Conservation (phyloP, 1,284 basidiomycete genomes). For the Sanghuangporus weigelae region DNA sequence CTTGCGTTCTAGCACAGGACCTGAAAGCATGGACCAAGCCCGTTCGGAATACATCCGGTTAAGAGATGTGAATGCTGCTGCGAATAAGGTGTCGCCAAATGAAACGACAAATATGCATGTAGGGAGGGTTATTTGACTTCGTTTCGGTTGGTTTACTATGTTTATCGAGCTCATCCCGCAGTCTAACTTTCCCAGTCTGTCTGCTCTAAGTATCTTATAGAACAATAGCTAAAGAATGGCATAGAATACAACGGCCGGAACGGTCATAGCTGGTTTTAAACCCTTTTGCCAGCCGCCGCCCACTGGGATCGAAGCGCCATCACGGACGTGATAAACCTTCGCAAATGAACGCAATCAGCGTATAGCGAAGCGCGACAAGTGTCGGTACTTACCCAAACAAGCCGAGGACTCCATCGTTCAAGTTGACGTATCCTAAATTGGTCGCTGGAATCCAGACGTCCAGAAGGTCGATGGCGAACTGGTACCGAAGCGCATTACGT, state of each 20-base stretch:
- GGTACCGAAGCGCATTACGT: conserved; percentile 60
- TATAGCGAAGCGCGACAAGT: neutral
- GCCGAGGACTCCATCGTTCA: conserved; percentile 87
- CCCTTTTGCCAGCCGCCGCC: conserved; percentile 39
- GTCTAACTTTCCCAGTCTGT: neutral
- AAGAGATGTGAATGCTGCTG: conserved; percentile 14
- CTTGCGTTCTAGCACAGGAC: conserved; percentile 22
- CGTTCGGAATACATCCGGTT: conserved; percentile 26
- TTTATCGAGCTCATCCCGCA: neutral
- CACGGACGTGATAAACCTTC: conserved; percentile 55
- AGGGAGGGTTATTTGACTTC: no score
- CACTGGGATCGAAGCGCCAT: conserved; percentile 53
- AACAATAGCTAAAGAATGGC: neutral
- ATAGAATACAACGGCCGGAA: neutral
- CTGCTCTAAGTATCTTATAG: neutral
- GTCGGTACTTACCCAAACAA: conserved; percentile 66
- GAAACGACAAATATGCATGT: no score
- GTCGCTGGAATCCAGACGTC: conserved; percentile 90
- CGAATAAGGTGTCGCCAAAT: neutral
- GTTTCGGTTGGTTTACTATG: no score
- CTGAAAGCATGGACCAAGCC: conserved; percentile 27
- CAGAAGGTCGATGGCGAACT: conserved; percentile 77
- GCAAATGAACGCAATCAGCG: conserved; percentile 9
- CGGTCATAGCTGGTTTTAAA: neutral
- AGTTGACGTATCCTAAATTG: conserved; percentile 68